Conservation (phyloP, 176 grass and related monocot species). For the Triticum monococcum region DNA sequence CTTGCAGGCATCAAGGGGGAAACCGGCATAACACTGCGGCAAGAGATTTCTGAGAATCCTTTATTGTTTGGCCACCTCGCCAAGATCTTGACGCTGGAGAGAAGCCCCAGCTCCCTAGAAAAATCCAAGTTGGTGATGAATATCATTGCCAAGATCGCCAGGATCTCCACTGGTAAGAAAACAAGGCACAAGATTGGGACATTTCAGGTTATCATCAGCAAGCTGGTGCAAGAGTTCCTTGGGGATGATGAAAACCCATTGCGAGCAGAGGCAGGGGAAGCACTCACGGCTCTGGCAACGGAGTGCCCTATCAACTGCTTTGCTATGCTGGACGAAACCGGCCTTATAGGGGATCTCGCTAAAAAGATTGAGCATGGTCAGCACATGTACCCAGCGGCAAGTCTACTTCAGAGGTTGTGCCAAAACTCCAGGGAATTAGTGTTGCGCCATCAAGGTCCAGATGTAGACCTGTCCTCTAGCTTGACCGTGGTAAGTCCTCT, state of each 20-base stretch:
- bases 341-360: background rate
- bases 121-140: background rate
- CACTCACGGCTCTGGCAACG: background rate
- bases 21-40: background rate
- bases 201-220: background rate
- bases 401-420: background rate
- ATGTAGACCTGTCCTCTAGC: background rate
- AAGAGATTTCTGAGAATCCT: background rate
- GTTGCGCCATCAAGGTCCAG: background rate
- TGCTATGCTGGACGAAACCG: background rate
- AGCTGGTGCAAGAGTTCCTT: background rate
- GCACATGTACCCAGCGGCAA: background rate
- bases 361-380: background rate
- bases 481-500: background rate
- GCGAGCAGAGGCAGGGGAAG: background rate
- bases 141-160: slow-evolving; percentile 3
- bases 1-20: background rate
- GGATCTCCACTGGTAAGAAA: background rate
- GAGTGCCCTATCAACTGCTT: background rate
- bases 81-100: background rate
- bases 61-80: slow-evolving; percentile 4
- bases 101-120: background rate
- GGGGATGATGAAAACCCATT: background rate
- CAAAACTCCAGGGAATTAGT: background rate
- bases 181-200: background rate